Evolutionary conservation across 2,329 filamentous ascomycete genomes (phyloP).

Genomic region (Ceratocystis eucalypticola): DNA sequence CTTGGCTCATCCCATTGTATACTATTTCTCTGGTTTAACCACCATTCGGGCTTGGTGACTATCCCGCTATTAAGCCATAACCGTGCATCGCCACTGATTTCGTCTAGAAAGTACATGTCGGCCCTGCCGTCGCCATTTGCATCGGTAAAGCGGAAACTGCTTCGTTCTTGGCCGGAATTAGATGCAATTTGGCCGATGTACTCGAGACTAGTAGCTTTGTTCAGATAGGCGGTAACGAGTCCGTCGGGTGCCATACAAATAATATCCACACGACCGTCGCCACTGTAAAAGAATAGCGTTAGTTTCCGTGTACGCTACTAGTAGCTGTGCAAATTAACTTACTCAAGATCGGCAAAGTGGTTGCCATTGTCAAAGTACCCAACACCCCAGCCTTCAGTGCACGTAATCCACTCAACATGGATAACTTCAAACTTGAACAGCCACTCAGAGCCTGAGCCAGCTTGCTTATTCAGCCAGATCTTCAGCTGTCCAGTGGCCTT

Average conservation of each 20-base stretch:
- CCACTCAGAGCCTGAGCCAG: neutral
- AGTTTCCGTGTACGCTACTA: neutral
- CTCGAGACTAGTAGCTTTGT: constrained; percentile 18
- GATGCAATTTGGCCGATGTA: constrained; percentile 25
- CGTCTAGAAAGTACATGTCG: constrained; percentile 28
- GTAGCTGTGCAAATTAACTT: neutral
- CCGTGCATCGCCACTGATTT: constrained; percentile 25
- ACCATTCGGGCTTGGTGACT: neutral
- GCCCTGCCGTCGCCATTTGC: constrained; percentile 28
- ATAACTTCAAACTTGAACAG: constrained; percentile 16
- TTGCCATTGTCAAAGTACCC: constrained; percentile 24
- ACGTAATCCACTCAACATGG: constrained; percentile 17
- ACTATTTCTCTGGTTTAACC: neutral
- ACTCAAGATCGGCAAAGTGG: constrained; percentile 26
- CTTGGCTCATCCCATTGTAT: constrained; percentile 1
- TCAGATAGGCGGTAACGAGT: constrained; percentile 23
- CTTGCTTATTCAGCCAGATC: constrained; percentile 20
- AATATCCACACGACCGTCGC: constrained; percentile 25
- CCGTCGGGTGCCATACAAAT: constrained; percentile 26
- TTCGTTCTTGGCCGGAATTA: constrained; percentile 25
- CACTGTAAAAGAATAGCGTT: constrained; percentile 17
- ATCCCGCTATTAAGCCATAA: constrained; percentile 26
- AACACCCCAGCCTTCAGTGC: constrained; percentile 23
- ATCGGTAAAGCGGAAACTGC: constrained; percentile 29
- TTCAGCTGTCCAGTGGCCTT: constrained; percentile 15